Evolutionary conservation across 129 eudicot genomes (phyloP).

Genomic region (Dittrichia graveolens): DNA sequence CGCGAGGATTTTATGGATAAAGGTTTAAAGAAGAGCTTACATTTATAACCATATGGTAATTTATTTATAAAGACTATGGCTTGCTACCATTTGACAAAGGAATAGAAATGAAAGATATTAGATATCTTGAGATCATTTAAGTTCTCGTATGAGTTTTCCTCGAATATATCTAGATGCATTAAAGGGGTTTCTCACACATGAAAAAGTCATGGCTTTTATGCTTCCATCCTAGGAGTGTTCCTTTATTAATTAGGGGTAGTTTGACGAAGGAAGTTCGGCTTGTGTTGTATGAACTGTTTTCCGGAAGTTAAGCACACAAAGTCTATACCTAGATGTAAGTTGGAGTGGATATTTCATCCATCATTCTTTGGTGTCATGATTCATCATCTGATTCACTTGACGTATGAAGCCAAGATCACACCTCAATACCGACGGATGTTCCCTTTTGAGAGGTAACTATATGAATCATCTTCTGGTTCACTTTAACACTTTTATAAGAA

Average conservation of each 20-base stretch:
- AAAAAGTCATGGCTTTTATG: not conserved
- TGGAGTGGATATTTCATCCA: too few species aligned
- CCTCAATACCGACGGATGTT: too few species aligned
- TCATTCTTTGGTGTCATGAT: too few species aligned
- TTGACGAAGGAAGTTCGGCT: constrained; percentile 10
- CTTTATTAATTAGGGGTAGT: constrained; percentile 9
- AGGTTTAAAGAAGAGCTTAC: constrained; percentile 6
- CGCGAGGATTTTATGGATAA: too few species aligned
- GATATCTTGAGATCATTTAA: not conserved
- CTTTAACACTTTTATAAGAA: too few species aligned
- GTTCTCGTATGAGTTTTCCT: constrained; percentile 4
- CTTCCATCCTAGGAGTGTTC: not conserved
- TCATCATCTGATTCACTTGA: too few species aligned
- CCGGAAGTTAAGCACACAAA: too few species aligned
- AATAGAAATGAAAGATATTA: not conserved
- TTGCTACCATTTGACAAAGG: not conserved
- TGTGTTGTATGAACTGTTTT: not conserved
- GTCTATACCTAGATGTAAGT: too few species aligned
- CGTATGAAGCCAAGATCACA: too few species aligned
- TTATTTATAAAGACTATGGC: not conserved
- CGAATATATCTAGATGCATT: not conserved
- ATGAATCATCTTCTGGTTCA: too few species aligned
- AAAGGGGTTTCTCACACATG: not conserved
- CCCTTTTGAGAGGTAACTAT: too few species aligned
- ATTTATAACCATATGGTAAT: not conserved